Conservation (phyloP, 1,284 basidiomycete species). For the Anthracocystis walkeri region DNA sequence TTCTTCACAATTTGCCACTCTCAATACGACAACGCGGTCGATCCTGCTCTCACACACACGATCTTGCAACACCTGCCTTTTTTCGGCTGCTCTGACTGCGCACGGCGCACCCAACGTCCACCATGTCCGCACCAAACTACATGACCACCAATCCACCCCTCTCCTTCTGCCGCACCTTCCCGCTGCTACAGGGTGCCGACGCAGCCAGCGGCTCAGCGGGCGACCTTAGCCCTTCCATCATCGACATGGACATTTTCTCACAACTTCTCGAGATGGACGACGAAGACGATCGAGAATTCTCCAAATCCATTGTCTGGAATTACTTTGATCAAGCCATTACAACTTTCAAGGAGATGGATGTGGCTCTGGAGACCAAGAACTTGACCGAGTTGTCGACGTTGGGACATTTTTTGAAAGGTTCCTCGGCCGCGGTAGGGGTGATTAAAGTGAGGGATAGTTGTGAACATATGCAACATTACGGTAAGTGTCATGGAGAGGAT, state of each 20-base stretch:
- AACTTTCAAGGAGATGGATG: slow-evolving; percentile 84
- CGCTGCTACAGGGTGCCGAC: slow-evolving; percentile 26
- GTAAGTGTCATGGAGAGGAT: slow-evolving; percentile 72
- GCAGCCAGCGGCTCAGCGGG: slow-evolving; percentile 38
- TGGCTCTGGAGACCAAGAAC: slow-evolving; percentile 76
- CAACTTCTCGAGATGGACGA: slow-evolving; percentile 94
- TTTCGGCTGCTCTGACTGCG: too few species aligned
- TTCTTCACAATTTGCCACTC: background rate
- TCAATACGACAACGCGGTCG: too few species aligned
- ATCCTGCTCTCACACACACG: background rate
- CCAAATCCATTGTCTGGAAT: slow-evolving; percentile 79
- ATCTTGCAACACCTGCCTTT: too few species aligned
- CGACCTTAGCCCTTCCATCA: slow-evolving; percentile 69
- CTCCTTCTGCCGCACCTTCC: background rate
- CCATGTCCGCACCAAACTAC: slow-evolving; percentile 2
- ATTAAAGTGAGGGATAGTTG: slow-evolving; percentile 83
- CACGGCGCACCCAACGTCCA: background rate
- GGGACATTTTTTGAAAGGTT: slow-evolving; percentile 94
- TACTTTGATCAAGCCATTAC: slow-evolving; percentile 77
- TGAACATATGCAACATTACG: slow-evolving; percentile 88
- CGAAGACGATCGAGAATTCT: slow-evolving; percentile 80
- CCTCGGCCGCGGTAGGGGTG: slow-evolving; percentile 88
- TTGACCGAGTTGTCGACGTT: slow-evolving; percentile 78
- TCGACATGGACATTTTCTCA: slow-evolving; percentile 82
- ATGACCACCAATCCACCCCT: background rate